Evolutionary conservation across 495 filamentous ascomycete genomes (phyloP).

Genomic region (Diplogelasinospora grovesii): DNA sequence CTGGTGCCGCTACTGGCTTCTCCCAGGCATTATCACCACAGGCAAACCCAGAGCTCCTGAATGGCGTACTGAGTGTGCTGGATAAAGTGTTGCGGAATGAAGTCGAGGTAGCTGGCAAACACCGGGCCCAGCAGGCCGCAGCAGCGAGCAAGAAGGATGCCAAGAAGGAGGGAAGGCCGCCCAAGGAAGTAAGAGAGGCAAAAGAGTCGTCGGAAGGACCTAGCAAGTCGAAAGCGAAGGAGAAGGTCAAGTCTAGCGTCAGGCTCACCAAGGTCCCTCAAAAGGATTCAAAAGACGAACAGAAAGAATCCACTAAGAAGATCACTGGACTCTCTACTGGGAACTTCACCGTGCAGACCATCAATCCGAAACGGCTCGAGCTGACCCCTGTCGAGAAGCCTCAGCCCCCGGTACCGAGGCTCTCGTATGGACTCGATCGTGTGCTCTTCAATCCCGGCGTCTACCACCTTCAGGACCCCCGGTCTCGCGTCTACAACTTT

Average conservation of each 20-base stretch:
- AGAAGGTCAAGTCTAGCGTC: not conserved
- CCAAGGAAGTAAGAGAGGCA: not conserved
- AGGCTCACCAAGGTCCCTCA: not conserved
- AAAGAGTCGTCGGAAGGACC: slow-evolving; percentile 11
- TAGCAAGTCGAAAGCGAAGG: slow-evolving; percentile 13
- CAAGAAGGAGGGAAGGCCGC: not conserved
- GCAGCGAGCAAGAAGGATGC: not conserved
- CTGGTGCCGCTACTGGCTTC: too few species aligned
- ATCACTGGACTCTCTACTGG: slow-evolving; percentile 11
- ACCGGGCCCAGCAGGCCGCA: too few species aligned
- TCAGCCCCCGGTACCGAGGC: slow-evolving; percentile 56
- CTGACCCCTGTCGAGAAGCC: slow-evolving; percentile 42
- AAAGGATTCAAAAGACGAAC: not conserved
- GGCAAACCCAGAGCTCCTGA: too few species aligned
- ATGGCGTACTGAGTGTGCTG: too few species aligned
- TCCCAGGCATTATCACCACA: too few species aligned
- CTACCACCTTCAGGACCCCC: slow-evolving; percentile 82
- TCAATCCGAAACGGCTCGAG: slow-evolving; percentile 22
- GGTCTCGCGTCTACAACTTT: slow-evolving; percentile 88
- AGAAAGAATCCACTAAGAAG: slow-evolving; percentile 5
- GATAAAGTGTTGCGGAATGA: too few species aligned
- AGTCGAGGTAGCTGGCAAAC: too few species aligned
- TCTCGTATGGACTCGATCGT: slow-evolving; percentile 77
- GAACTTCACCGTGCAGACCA: slow-evolving; percentile 11
- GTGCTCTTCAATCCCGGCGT: slow-evolving; percentile 95